Percentiles rank a stretch among this genome's conserved stretches.
phyloP scores from a whole-genome alignment of 2,329 filamentous ascomycete species.

The Chrysoporthe cubensis region DNA sequence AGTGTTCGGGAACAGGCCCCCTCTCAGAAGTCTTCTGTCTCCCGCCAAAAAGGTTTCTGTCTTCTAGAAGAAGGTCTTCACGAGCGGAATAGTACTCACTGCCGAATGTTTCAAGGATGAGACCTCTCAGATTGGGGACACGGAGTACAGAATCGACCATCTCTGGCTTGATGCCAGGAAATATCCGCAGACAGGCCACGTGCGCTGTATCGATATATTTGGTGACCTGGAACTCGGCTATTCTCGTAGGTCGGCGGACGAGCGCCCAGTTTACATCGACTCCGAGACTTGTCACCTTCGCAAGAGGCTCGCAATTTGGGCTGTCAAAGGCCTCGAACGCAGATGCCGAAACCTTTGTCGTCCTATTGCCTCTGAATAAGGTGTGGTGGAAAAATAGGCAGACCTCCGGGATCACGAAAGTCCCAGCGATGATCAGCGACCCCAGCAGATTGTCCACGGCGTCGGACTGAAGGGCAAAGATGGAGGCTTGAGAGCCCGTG shows the following conservation, averaged over 20 bases:
- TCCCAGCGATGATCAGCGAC: conserved; percentile 86
- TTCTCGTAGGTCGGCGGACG: conserved; percentile 72
- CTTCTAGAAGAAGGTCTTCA: not conserved
- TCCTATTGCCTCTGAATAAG: conserved; percentile 84
- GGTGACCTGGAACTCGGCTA: conserved; percentile 75
- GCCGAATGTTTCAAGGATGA: conserved; percentile 90
- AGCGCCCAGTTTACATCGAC: conserved; percentile 82
- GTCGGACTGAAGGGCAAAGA: conserved; percentile 89
- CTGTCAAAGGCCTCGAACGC: conserved; percentile 86
- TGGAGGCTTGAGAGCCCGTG: conserved; percentile 81
- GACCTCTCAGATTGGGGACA: conserved; percentile 74
- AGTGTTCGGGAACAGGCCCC: not conserved
- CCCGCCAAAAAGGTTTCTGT: not conserved
- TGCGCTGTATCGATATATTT: conserved; percentile 82
- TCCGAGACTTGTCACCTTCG: conserved; percentile 78
- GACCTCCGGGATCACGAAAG: conserved; percentile 91
- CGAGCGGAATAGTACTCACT: not conserved
- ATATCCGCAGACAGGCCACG: conserved; percentile 86
- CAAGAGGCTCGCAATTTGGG: conserved; percentile 83
- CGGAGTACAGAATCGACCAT: conserved; percentile 87
- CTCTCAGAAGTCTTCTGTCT: not conserved
- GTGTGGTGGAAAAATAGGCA: conserved; percentile 93
- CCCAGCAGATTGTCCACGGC: conserved; percentile 89
- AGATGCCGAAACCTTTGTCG: conserved; percentile 85
- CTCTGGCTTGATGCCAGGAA: conserved; percentile 90